Evolutionary conservation across 345 rosid genomes (phyloP).

Genomic region (Camelina neglecta): DNA sequence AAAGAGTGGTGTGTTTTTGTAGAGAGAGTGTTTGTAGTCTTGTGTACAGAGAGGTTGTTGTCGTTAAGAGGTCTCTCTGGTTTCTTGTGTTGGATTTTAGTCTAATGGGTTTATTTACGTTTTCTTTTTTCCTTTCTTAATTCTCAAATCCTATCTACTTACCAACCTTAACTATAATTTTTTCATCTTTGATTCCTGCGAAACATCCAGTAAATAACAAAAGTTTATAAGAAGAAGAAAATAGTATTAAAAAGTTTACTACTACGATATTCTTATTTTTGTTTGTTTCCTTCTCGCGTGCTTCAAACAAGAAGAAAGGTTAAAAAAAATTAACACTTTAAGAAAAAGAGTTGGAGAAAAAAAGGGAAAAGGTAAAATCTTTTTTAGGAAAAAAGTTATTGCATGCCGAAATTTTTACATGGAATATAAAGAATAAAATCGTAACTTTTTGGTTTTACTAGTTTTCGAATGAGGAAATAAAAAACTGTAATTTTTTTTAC

Average conservation of each 20-base stretch:
- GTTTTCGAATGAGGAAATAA: neutral
- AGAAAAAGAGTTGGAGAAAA: slow-evolving; percentile 40
- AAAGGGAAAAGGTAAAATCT: slow-evolving; percentile 31
- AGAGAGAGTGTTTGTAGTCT: slow-evolving; percentile 48
- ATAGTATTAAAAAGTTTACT: slow-evolving; percentile 35
- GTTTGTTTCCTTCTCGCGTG: slow-evolving; percentile 52
- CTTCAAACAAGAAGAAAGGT: slow-evolving; percentile 11
- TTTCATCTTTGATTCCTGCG: slow-evolving; percentile 57
- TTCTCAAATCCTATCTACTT: slow-evolving; percentile 15
- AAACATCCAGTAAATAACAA: slow-evolving; percentile 35
- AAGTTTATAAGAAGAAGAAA: slow-evolving; percentile 5
- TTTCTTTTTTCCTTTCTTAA: neutral
- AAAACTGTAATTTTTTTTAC: neutral
- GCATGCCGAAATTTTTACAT: slow-evolving; percentile 38
- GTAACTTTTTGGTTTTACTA: slow-evolving; percentile 4
- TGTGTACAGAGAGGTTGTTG: slow-evolving; percentile 47
- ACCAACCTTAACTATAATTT: slow-evolving; percentile 10
- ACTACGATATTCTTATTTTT: slow-evolving; percentile 14
- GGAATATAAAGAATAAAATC: neutral
- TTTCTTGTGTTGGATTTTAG: slow-evolving; percentile 42
- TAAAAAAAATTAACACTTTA: slow-evolving; percentile 17
- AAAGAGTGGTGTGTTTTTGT: slow-evolving; percentile 42
- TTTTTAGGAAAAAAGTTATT: slow-evolving; percentile 21
- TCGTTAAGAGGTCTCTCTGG: slow-evolving; percentile 41
- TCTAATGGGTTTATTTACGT: neutral